Conservation (phyloP, 2,329 filamentous ascomycete species). For the Cladosporium colombiae region DNA sequence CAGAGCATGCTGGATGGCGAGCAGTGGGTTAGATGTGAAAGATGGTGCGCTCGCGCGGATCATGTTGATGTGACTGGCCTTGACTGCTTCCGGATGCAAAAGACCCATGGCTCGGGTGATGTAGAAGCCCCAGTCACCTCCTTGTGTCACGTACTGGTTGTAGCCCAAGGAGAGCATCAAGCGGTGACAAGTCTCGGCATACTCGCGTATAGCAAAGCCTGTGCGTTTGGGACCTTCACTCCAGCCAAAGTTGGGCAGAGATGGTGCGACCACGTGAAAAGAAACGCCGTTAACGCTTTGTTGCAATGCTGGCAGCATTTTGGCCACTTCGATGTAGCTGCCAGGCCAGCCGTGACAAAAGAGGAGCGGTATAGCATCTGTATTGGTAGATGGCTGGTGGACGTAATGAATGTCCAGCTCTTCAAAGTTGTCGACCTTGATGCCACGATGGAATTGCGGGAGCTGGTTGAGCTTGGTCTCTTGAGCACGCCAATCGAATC, state of each 20-base stretch:
- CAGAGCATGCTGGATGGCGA: slow-evolving; percentile 59
- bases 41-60: slow-evolving; percentile 53
- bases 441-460: slow-evolving; percentile 58
- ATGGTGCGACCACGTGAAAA: slow-evolving; percentile 57
- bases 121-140: slow-evolving; percentile 69
- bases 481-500: slow-evolving; percentile 62
- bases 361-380: slow-evolving; percentile 62
- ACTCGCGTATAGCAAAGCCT: slow-evolving; percentile 61
- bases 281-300: slow-evolving; percentile 43
- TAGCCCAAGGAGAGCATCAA: slow-evolving; percentile 71
- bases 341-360: slow-evolving; percentile 72
- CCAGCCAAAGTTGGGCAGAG: slow-evolving; percentile 60
- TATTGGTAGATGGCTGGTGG: slow-evolving; percentile 54
- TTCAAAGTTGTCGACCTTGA: slow-evolving; percentile 56
- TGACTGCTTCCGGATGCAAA: slow-evolving; percentile 58
- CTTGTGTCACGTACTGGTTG: slow-evolving; percentile 59
- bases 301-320: slow-evolving; percentile 56
- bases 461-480: slow-evolving; percentile 62
- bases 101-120: slow-evolving; percentile 64
- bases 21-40: slow-evolving; percentile 54
- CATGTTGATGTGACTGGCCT: slow-evolving; percentile 66
- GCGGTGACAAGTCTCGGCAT: slow-evolving; percentile 66
- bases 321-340: slow-evolving; percentile 66
- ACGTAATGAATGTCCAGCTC: slow-evolving; percentile 65
- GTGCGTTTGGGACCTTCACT: slow-evolving; percentile 51